These are phyloP conservation scores for Xylaria castorea DNA, from an alignment of 495 filamentous ascomycete genomes.

Conservation along the genomic window DNA sequence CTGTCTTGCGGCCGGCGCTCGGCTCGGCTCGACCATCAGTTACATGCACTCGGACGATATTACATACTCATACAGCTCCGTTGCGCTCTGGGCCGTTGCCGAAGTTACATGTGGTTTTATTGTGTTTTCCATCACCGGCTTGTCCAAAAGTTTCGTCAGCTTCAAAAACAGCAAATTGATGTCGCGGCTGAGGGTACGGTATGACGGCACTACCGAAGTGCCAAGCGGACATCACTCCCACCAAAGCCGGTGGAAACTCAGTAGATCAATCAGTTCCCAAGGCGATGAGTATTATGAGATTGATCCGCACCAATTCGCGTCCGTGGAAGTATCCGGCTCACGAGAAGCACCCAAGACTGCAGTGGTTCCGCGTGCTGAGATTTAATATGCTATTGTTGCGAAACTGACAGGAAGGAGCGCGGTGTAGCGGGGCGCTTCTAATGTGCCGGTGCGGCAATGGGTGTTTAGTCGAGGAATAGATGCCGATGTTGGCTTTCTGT, in stretches of 20 bases:
- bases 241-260: background rate
- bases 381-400: too few relatives aligned
- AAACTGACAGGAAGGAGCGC: too few relatives aligned
- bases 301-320: background rate
- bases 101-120: background rate
- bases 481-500: too few relatives aligned
- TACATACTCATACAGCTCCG: background rate
- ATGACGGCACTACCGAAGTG: background rate
- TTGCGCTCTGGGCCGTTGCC: background rate
- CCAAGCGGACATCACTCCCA: background rate
- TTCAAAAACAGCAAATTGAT: background rate
- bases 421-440: too few relatives aligned
- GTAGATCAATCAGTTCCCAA: background rate
- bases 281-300: background rate
- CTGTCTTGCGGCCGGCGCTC: background rate
- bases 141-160: background rate
- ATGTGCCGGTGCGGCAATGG: too few relatives aligned
- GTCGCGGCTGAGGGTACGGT: background rate
- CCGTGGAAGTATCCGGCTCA: background rate
- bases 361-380: too few relatives aligned
- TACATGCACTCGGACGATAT: background rate
- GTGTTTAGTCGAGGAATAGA: too few relatives aligned
- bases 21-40: background rate
- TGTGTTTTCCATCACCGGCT: background rate
- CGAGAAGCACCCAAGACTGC: too few relatives aligned